phyloP scores from a whole-genome alignment of 148 eudicot species.

The Amaranthus palmeri region DNA sequence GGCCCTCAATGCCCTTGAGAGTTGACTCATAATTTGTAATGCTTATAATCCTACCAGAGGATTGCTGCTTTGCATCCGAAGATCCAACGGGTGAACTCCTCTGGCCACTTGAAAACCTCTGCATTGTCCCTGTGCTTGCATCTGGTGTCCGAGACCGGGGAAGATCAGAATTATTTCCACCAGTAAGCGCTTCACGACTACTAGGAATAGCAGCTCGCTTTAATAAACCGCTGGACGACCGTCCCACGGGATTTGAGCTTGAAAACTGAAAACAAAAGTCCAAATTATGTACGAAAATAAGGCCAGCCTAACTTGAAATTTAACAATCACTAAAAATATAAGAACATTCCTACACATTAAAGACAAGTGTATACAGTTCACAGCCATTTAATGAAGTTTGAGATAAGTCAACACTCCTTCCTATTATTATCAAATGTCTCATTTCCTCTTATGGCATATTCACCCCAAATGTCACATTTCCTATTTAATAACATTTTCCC shows the following conservation, averaged over 20 bases:
- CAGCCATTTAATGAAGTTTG: no score
- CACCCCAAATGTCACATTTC: no score
- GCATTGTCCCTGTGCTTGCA: constrained; percentile 47
- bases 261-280: constrained; percentile 43
- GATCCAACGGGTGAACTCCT: constrained; percentile 60
- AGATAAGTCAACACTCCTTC: no score
- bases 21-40: constrained; percentile 63
- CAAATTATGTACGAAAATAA: background rate
- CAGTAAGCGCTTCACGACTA: constrained; percentile 44
- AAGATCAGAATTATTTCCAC: constrained; percentile 56
- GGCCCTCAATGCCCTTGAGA: constrained; percentile 66
- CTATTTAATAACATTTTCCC: no score
- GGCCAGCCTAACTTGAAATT: no score
- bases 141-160: constrained; percentile 47
- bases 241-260: constrained; percentile 47
- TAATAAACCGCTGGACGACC: constrained; percentile 59
- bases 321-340: no score
- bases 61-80: constrained; percentile 49
- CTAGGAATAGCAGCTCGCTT: constrained; percentile 56
- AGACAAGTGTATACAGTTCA: no score
- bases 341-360: no score
- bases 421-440: no score
- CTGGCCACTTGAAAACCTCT: constrained; percentile 60
- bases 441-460: no score
- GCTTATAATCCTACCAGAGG: constrained; percentile 50